Conservation (phyloP, 352 stramenopile species). For the Hyaloperonospora brassicae region DNA sequence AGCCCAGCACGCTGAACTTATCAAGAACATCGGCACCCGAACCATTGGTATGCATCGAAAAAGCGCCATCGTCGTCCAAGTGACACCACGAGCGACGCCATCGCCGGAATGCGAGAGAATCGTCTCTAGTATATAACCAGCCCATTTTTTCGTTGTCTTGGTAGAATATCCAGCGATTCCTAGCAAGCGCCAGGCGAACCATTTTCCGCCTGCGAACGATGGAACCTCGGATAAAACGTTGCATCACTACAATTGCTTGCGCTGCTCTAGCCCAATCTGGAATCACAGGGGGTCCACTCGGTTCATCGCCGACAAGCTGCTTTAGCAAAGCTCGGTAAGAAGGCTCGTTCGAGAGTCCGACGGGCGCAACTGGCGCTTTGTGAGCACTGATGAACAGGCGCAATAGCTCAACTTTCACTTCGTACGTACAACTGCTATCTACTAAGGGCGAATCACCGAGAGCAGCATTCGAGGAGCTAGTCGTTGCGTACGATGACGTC, state of each 20-base stretch:
- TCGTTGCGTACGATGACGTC: conserved; percentile 30
- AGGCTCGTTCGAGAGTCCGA: conserved; percentile 32
- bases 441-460: conserved; percentile 15
- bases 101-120: conserved; percentile 74
- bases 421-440: conserved; percentile 57
- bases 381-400: conserved; percentile 63
- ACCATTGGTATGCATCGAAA: conserved; percentile 67
- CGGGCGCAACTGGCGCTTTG: conserved; percentile 23
- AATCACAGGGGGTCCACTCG: conserved; percentile 28
- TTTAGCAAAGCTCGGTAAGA: conserved; percentile 71
- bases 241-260: conserved; percentile 69
- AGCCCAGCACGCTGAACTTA: conserved; percentile 51
- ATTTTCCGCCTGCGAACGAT: conserved; percentile 62
- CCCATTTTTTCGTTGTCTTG: conserved; percentile 62
- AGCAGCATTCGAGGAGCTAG: conserved; percentile 26
- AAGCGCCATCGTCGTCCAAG: conserved; percentile 54
- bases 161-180: conserved; percentile 51
- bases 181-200: conserved; percentile 44
- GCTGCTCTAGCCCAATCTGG: conserved; percentile 65
- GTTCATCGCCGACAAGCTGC: conserved; percentile 64
- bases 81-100: conserved; percentile 82
- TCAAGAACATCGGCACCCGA: conserved; percentile 58
- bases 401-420: conserved; percentile 62
- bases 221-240: conserved; percentile 71
- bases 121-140: conserved; percentile 77